Evolutionary conservation across 306 rosid genomes (phyloP), one percentile per base, ranked within the genome.

Genomic region (Cicer judaicum): DNA sequence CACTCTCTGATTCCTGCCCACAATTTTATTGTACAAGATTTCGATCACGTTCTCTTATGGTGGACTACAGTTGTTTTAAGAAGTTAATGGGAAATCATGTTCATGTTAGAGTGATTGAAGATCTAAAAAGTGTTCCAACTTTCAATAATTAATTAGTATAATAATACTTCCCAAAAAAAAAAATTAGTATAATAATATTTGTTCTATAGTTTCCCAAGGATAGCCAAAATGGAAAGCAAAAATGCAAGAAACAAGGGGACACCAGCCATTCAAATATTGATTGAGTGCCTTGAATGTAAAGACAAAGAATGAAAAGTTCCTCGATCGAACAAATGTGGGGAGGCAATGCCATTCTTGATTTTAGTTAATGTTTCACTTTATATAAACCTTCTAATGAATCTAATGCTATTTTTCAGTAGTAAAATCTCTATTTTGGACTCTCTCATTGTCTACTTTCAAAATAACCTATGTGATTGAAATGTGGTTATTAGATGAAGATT

Each of bases 271-370:
- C 77, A 79, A 78, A 78, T 73, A 43, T 78, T 67, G 74, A 73
- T 81, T 0, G 48, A 75, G 75, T 44, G 44, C 64, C 75, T 69
- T 72, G 41, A 66, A 76, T 70, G 62, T 72, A 70, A 82, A 53
- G 91, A 88, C 91, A 85, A 43, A 77, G 73, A 78, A 62, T 78
- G 72, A 78, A 77, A 72, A 82, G 84, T 73, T 85, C 88, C 88
- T 86, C 81, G 93, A 63, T 79, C 0, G 16, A 70, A 76, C 70
- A 80, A 79, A 86, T 53, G 65, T 39, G 75, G 76, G 83, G 86
- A 72, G 80, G 79, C 86, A 78, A 64, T 43, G 43, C 18, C 70
- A 72, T 82, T 74, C 72, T 74, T 78, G 78, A 76, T 73, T 70
- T 84, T 78, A 69, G 73, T 73, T 70, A 70, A 80, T 68, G 82